phyloP scores from a whole-genome alignment of 257 asterid species.

The Rauvolfia tetraphylla region DNA sequence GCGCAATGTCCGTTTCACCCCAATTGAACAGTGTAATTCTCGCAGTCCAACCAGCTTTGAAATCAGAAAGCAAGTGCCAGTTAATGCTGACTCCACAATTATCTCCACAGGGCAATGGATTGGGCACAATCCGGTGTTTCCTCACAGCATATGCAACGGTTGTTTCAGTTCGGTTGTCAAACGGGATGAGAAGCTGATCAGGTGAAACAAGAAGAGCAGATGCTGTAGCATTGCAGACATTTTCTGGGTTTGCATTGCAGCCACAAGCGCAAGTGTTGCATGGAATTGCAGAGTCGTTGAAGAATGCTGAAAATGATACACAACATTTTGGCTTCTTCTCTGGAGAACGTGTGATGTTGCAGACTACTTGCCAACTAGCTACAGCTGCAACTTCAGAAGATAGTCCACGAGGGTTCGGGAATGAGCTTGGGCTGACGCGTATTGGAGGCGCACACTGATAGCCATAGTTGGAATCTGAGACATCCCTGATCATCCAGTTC shows the following conservation, averaged over 20 bases:
- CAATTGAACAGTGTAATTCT: constrained; percentile 68
- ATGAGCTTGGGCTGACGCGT: constrained; percentile 42
- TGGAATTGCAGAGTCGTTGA: constrained; percentile 61
- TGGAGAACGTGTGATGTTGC: constrained; percentile 35
- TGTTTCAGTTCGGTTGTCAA: constrained; percentile 46
- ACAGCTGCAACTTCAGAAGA: constrained; percentile 39
- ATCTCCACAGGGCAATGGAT: constrained; percentile 65
- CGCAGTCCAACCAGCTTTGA: constrained; percentile 54
- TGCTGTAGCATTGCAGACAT: constrained; percentile 43
- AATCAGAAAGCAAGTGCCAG: constrained; percentile 65
- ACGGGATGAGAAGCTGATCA: constrained; percentile 55
- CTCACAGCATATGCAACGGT: constrained; percentile 23
- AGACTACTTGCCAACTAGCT: constrained; percentile 63
- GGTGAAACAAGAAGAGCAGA: constrained; percentile 54
- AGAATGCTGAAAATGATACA: constrained; percentile 69
- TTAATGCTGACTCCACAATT: constrained; percentile 68
- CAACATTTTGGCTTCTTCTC: constrained; percentile 47
- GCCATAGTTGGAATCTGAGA: constrained; percentile 26
- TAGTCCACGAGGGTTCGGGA: constrained; percentile 50
- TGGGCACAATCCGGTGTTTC: constrained; percentile 29
- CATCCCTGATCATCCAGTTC: constrained; percentile 55
- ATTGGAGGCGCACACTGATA: constrained; percentile 55
- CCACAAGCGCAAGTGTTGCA: constrained; percentile 83
- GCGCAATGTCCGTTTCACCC: constrained; percentile 39
- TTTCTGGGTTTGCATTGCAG: constrained; percentile 23